Evolutionary conservation across 1,284 basidiomycete genomes (phyloP).

Genomic region (Malassezia restricta): DNA sequence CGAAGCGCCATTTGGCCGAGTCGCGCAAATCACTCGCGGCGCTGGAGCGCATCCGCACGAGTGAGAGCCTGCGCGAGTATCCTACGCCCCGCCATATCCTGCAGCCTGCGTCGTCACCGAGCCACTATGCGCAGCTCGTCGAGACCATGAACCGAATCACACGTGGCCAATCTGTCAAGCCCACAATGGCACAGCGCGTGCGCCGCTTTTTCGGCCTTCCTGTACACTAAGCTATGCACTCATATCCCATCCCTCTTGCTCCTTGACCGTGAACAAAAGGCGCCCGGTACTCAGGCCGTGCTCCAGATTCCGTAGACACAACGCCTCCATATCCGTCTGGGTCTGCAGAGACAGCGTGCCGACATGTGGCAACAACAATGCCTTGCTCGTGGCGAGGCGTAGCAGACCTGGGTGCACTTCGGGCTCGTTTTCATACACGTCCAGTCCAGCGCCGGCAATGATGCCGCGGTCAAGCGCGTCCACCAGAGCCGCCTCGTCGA

Average conservation of each 20-base stretch:
- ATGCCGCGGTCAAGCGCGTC: conserved; percentile 24
- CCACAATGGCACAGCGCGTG: conserved; percentile 18
- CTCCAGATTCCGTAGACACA: conserved; percentile 41
- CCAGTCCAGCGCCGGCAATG: conserved; percentile 60
- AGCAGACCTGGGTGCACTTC: conserved; percentile 21
- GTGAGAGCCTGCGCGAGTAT: conserved; percentile 21
- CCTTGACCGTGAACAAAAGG: conserved; percentile 36
- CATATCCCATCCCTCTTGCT: conserved; percentile 26
- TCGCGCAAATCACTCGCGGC: conserved; percentile 18
- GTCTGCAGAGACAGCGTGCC: conserved; percentile 44
- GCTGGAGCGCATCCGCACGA: conserved; percentile 21
- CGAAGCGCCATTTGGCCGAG: conserved; percentile 16
- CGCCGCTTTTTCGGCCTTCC: conserved; percentile 26
- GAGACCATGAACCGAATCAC: conserved; percentile 21
- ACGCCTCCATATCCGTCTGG: conserved; percentile 45
- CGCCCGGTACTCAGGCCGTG: conserved; percentile 36
- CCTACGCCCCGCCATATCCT: conserved; percentile 23
- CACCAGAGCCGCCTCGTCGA: conserved; percentile 46
- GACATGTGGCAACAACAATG: conserved; percentile 31
- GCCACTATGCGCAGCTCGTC: conserved; percentile 31
- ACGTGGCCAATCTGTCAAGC: conserved; percentile 20
- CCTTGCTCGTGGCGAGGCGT: conserved; percentile 22
- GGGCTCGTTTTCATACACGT: conserved; percentile 72
- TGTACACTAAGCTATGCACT: conserved; percentile 2
- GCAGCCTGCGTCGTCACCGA: conserved; percentile 27